Conservation (phyloP, 73 alveolate genomes). For the Durusdinium trenchii region DNA sequence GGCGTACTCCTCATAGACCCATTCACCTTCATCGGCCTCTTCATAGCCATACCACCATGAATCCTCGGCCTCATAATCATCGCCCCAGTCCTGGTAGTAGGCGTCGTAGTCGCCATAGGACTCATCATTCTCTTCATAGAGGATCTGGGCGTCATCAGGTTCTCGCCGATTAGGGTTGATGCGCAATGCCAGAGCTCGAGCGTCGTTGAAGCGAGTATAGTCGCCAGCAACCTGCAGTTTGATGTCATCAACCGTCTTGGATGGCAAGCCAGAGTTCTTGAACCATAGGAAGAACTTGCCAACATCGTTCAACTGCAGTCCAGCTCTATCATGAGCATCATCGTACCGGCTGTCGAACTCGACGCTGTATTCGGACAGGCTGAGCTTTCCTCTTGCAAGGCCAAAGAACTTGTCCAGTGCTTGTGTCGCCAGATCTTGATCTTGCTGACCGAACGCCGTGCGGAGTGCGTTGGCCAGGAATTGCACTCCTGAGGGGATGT, state of each 20-base stretch:
- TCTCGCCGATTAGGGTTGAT: neutral
- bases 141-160: too few species aligned
- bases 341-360: conserved; percentile 27
- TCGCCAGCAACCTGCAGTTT: conserved; percentile 17
- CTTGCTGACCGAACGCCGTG: too few species aligned
- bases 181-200: conserved; percentile 11
- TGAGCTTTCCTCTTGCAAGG: too few species aligned
- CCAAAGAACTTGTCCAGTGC: too few species aligned
- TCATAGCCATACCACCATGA: too few species aligned
- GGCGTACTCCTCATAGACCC: neutral
- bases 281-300: neutral
- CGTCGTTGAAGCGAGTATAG: neutral
- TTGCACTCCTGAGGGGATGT: too few species aligned
- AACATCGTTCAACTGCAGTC: conserved; percentile 13
- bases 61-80: neutral
- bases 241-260: conserved; percentile 10
- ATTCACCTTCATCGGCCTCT: neutral
- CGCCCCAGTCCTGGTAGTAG: neutral
- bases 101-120: neutral
- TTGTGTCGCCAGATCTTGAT: too few species aligned
- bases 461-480: too few species aligned
- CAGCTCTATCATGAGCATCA: neutral
- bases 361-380: neutral
- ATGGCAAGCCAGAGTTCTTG: neutral
- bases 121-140: neutral